Evolutionary conservation across 2,329 filamentous ascomycete species (phyloP).

Genomic region (Septoria petroselini): DNA sequence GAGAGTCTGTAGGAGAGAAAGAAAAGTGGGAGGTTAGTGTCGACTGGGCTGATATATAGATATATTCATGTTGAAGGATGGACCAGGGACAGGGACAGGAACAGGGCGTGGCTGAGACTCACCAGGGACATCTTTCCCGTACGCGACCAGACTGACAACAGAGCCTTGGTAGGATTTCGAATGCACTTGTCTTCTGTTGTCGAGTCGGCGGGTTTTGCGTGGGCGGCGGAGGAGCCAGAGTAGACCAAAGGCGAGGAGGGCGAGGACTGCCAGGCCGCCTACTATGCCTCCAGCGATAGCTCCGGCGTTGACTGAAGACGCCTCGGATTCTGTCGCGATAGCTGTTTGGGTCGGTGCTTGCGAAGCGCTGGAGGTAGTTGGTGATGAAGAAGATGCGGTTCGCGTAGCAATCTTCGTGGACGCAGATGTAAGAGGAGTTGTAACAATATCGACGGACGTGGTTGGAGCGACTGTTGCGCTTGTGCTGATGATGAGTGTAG

Average conservation of each 20-base stretch:
- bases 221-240: conserved; percentile 13
- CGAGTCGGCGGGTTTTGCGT: neutral
- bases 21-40: too few species aligned
- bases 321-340: neutral
- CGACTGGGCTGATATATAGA: too few species aligned
- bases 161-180: neutral
- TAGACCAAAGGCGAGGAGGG: conserved; percentile 9
- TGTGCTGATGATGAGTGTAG: neutral
- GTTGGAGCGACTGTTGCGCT: too few species aligned
- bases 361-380: neutral
- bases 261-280: conserved; percentile 13
- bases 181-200: neutral
- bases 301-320: conserved; percentile 2
- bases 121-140: conserved; percentile 3
- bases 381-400: neutral
- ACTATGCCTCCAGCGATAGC: conserved; percentile 14
- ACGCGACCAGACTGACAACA: conserved; percentile 9
- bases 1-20: neutral
- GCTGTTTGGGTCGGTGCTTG: neutral
- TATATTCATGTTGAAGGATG: neutral
- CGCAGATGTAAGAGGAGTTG: neutral
- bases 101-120: too few species aligned
- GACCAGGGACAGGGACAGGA: neutral
- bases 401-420: neutral
- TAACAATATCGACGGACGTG: neutral